These are phyloP conservation scores for Hypericum perforatum DNA, from an alignment of 345 rosid species.

Conservation along the genomic window DNA sequence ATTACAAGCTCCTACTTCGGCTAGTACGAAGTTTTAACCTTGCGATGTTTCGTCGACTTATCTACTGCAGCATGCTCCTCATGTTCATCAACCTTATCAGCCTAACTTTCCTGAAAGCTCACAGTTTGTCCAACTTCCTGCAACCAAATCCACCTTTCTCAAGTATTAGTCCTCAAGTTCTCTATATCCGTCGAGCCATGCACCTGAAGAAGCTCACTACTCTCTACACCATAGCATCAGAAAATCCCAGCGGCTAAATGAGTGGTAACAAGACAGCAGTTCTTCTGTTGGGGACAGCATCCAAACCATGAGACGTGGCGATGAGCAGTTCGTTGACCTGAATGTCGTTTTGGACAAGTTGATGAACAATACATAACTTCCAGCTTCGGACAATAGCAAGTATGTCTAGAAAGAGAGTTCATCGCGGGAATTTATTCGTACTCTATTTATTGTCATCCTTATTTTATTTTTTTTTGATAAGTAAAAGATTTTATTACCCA, in stretches of 20 bases:
- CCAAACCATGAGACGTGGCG: conserved; percentile 11
- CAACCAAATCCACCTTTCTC: conserved; percentile 14
- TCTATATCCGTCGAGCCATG: conserved; percentile 9
- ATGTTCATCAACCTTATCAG: conserved; percentile 15
- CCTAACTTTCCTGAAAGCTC: conserved; percentile 7
- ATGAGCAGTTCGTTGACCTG: conserved; percentile 38
- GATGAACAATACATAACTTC: conserved; percentile 23
- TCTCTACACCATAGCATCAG: conserved; percentile 15
- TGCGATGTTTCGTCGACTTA: conserved; percentile 10
- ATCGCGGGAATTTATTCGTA: too few relatives aligned
- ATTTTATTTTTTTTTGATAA: too few relatives aligned
- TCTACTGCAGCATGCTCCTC: conserved; percentile 16
- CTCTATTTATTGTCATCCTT: too few relatives aligned
- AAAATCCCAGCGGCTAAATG: conserved; percentile 15
- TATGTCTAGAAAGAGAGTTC: too few relatives aligned
- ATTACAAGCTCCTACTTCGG: conserved; percentile 10
- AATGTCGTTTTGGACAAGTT: conserved; percentile 44
- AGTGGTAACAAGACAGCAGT: conserved; percentile 7
- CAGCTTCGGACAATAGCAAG: too few relatives aligned
- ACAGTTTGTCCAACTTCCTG: conserved; percentile 16
- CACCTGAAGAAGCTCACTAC: conserved; percentile 17
- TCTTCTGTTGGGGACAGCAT: conserved; percentile 12
- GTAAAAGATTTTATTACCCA: too few relatives aligned
- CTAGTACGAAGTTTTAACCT: conserved; percentile 11
- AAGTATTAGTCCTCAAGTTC: conserved; percentile 12